phyloP scores from a whole-genome alignment of 192 early-diverging fungal genomes.

The Dimargaris cristalligena region DNA sequence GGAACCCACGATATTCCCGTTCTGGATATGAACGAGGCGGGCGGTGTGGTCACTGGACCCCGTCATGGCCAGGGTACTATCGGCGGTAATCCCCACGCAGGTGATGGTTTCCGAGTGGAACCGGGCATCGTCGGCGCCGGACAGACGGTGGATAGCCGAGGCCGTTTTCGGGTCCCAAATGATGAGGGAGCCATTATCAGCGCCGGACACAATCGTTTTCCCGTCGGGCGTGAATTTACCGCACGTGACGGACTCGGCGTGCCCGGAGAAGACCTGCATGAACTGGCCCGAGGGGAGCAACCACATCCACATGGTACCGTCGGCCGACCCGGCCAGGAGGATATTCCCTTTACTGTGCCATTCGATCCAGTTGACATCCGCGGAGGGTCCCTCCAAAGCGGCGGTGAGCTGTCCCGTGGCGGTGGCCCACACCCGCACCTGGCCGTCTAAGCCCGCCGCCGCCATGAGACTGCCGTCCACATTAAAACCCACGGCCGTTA shows the following conservation, averaged over 20 bases:
- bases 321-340: constrained; percentile 70
- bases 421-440: constrained; percentile 54
- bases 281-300: constrained; percentile 64
- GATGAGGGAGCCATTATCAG: constrained; percentile 66
- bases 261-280: constrained; percentile 91
- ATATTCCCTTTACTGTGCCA: constrained; percentile 95
- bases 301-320: constrained; percentile 98
- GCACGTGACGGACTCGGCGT: constrained; percentile 63
- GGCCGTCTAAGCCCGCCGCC: constrained; percentile 92
- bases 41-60: constrained; percentile 68
- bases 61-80: constrained; percentile 60
- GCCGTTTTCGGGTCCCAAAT: constrained; percentile 93
- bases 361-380: constrained; percentile 82
- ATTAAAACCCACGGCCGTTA: constrained; percentile 66
- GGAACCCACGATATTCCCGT: constrained; percentile 34
- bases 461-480: constrained; percentile 70
- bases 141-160: constrained; percentile 37
- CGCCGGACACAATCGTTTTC: constrained; percentile 65
- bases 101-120: constrained; percentile 75
- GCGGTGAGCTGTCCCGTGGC: constrained; percentile 41
- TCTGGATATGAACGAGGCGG: constrained; percentile 55
- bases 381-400: constrained; percentile 70
- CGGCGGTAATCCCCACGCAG: constrained; percentile 49
- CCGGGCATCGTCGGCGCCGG: constrained; percentile 53
- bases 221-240: constrained; percentile 87